Base-by-base conservation (phyloP, 768 basidiomycete species). In the Pleurotus eryngii region DNA sequence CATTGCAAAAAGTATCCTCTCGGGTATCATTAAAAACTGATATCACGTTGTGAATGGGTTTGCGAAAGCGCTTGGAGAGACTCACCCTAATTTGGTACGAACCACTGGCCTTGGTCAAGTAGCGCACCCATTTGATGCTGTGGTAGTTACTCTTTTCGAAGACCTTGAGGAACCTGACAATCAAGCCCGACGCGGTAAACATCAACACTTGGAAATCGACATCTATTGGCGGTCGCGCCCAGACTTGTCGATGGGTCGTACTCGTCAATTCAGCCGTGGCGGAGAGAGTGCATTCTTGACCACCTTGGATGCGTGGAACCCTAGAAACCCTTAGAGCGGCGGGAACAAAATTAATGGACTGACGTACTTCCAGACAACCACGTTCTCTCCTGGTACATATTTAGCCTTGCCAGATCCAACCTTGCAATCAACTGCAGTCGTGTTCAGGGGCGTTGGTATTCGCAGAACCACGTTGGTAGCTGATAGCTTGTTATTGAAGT, bases 191-290 rank as follows among this genome's bases (percentile, higher is more conserved):
- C 9, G 97, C 82, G 0, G 97, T 98, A 72, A 98, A 93, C 97
- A 99, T 99, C 63, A 99, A 80, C 57, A 99, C 97, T 75, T 95
- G 94, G 74, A 99, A 99, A 71, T 99, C 97, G 61, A 98, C 87
- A 63, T 96, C 92, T 66, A 99, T 98, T 5, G 97, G 97, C 15
- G 97, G 97, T 55, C 97, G 80, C 2, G 95, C 95, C 97, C 97
- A 99, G 3, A 96, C 87, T 80, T 98, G 95, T 35, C 94, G 87
- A 58, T 85, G 82, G 0, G 97, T 99, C 30, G 94, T 96, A 59
- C 85, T 84, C 1, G 95, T 92, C 60, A 98, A 76, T 35, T 82
- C 81, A 5, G 94, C 96, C 7, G 86, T 84, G 0, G 86, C 97
- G 2, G 83, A 83, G 56, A 98, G 82, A 0, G 92, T 92, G 61